phyloP scores from a whole-genome alignment of 495 filamentous ascomycete species.

The Penicillium bialowiezense region DNA sequence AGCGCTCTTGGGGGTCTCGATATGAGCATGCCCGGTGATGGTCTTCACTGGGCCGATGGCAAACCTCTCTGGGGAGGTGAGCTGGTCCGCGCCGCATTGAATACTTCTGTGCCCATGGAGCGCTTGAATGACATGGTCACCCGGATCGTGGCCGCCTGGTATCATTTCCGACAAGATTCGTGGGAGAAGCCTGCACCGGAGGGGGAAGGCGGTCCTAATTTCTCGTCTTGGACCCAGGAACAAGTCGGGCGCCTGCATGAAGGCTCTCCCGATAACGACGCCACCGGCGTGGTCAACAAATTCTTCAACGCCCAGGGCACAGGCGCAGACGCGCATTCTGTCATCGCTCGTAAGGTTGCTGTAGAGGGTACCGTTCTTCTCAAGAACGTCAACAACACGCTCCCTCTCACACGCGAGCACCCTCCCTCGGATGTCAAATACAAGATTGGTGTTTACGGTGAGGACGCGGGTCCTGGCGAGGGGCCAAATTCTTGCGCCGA shows the following conservation, averaged over 20 bases:
- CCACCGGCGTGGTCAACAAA: slow-evolving; percentile 66
- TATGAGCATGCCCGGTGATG: slow-evolving; percentile 96
- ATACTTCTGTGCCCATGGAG: slow-evolving; percentile 76
- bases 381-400: slow-evolving; percentile 65
- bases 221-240: slow-evolving; percentile 85
- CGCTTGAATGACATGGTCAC: slow-evolving; percentile 92
- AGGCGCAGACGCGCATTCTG: slow-evolving; percentile 62
- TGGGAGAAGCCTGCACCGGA: slow-evolving; percentile 53
- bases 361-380: slow-evolving; percentile 83
- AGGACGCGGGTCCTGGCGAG: slow-evolving; percentile 68
- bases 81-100: slow-evolving; percentile 74
- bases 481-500: slow-evolving; percentile 78
- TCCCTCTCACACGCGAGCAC: slow-evolving; percentile 61
- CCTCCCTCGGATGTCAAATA: slow-evolving; percentile 40
- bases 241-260: slow-evolving; percentile 61
- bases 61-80: slow-evolving; percentile 76
- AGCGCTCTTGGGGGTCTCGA: slow-evolving; percentile 83
- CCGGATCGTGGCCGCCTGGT: slow-evolving; percentile 89
- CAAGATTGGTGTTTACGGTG: slow-evolving; percentile 76
- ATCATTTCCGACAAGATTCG: slow-evolving; percentile 81
- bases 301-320: slow-evolving; percentile 67
- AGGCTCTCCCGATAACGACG: slow-evolving; percentile 56
- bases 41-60: slow-evolving; percentile 71
- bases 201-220: slow-evolving; percentile 74
- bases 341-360: slow-evolving; percentile 68